Percentiles rank a stretch among this genome's conserved stretches.
These are phyloP conservation scores for Xylariales sp. DNA, from an alignment of 2,329 filamentous ascomycete species.

Conservation along the genomic window DNA sequence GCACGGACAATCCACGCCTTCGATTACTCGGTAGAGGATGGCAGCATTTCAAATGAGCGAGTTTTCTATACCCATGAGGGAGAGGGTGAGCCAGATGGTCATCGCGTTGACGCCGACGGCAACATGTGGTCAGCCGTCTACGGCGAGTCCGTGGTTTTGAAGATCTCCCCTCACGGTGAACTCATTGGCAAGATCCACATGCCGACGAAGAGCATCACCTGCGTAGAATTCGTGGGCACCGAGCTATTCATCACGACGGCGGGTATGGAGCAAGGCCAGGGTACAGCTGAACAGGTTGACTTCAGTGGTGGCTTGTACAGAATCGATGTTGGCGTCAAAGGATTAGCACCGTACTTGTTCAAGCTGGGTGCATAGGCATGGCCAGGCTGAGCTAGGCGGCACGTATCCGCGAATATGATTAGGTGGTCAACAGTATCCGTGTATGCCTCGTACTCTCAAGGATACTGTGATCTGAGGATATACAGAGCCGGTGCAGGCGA, in stretches of 20 bases:
- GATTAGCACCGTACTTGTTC: slow-evolving; percentile 61
- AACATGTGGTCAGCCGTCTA: slow-evolving; percentile 87
- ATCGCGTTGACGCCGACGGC: slow-evolving; percentile 78
- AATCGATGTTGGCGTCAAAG: slow-evolving; percentile 69
- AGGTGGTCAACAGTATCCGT: too few species aligned
- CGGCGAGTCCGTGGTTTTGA: slow-evolving; percentile 69
- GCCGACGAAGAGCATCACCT: slow-evolving; percentile 76
- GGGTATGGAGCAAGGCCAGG: slow-evolving; percentile 58
- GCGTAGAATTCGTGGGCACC: slow-evolving; percentile 71
- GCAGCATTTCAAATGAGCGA: slow-evolving; percentile 62
- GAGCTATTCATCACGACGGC: slow-evolving; percentile 78
- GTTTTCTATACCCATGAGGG: slow-evolving; percentile 68
- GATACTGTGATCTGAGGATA: too few species aligned
- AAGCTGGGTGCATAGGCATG: slow-evolving; percentile 39
- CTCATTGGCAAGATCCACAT: slow-evolving; percentile 70
- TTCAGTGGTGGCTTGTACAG: slow-evolving; percentile 69
- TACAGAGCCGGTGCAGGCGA: too few species aligned
- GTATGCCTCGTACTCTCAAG: too few species aligned
- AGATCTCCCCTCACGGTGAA: slow-evolving; percentile 64
- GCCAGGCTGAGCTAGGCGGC: too few species aligned
- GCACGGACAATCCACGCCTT: slow-evolving; percentile 66
- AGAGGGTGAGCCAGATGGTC: slow-evolving; percentile 72
- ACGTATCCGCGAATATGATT: too few species aligned
- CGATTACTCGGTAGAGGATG: slow-evolving; percentile 64
- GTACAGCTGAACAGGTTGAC: slow-evolving; percentile 56